Base-by-base conservation (phyloP, 768 basidiomycete genomes). In the Auriscalpium vulgare region DNA sequence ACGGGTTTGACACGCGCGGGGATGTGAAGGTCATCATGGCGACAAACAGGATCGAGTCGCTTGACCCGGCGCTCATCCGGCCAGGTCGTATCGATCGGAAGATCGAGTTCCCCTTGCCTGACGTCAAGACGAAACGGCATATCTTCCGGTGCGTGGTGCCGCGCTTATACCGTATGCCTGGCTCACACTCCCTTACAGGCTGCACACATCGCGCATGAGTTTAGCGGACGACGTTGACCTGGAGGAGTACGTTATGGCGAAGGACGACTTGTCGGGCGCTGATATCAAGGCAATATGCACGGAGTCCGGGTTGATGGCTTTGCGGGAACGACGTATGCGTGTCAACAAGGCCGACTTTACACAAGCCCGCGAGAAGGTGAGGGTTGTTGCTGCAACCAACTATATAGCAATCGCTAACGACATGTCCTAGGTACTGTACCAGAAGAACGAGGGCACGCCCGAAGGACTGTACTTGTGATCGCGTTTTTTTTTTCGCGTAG, bases 11-110 rank as follows among this genome's bases (percentile, higher is more conserved):
- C 68, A 94, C 94, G 6, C 85, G 95, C 55, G 95, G 95, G n/a
- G 97, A 98, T 67, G 95, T 99, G 56, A 99, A 98, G 73, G 95
- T 99, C 62, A 97, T 99, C 70, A 98, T 98, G 97, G 97, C 97
- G 11, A 99, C 97, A 6, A 99, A 99, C 75, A 86, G 81, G 73
- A 99, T 99, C 64, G 95, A 98, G 69, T 86, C 92, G 3, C 81
- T 99, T 34, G 97, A 99, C 71, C 97, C 97, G 54, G 97, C 97
- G 16, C 84, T 99, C 58, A 97, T 99, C 66, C 90, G 97, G 51
- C 97, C 97, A 6, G 97, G 97, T 48, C 92, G 97, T 66, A 98
- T 99, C 60, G 97, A 99, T 66, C 83, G 97, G 53, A 99, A 99
- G 77, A 99, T 99, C 51, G 97, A 97, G 69, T 97, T 95, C 77